Evolutionary conservation across 163 green algal species (phyloP).

Genomic region (Chloromonas sp.): DNA sequence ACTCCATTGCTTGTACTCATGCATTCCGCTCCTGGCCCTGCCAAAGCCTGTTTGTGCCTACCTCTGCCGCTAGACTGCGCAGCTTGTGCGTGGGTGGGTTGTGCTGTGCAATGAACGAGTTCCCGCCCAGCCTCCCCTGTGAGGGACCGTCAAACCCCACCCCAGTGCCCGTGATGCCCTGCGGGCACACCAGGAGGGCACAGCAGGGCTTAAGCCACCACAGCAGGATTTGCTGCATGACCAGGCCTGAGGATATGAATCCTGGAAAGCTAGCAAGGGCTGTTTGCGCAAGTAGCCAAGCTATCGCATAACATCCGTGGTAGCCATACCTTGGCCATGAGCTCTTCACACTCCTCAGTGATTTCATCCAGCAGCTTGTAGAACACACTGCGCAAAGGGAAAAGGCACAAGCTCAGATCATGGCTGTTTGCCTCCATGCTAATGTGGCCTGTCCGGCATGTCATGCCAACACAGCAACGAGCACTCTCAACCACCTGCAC

Average conservation of each 20-base stretch:
- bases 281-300: background rate
- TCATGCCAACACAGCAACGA: too few relatives aligned
- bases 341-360: constrained; percentile 73
- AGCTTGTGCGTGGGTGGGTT: constrained; percentile 35
- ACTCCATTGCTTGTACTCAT: background rate
- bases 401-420: background rate
- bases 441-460: too few relatives aligned
- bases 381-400: constrained; percentile 17
- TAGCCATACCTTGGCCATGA: constrained; percentile 56
- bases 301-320: background rate
- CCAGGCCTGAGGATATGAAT: background rate
- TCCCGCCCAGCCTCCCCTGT: constrained; percentile 51
- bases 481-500: background rate
- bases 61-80: too few relatives aligned
- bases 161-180: constrained; percentile 61
- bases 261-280: background rate
- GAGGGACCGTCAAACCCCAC: constrained; percentile 66
- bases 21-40: background rate
- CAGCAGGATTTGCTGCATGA: background rate
- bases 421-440: background rate
- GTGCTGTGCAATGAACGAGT: constrained; percentile 47
- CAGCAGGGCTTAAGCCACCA: background rate
- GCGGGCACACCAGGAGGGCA: background rate
- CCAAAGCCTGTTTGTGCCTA: background rate
- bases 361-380: constrained; percentile 53